phyloP scores from a whole-genome alignment of 805 yeast genomes.

The Pichia sporocuriosa region DNA sequence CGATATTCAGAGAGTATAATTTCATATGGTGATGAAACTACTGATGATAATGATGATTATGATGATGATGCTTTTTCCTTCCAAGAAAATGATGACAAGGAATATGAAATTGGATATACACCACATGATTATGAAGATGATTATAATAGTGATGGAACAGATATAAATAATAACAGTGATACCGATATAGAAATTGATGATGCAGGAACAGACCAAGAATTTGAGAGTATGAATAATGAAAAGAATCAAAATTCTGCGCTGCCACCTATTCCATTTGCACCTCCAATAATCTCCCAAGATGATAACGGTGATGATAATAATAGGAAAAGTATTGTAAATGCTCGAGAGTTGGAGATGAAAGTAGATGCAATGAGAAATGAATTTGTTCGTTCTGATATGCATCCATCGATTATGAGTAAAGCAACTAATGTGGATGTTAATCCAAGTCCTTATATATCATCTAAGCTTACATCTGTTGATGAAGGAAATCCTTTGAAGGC shows the following conservation, averaged over 20 bases:
- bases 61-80: slow-evolving; percentile 19
- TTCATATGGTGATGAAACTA: slow-evolving; percentile 6
- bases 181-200: not conserved
- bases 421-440: slow-evolving; percentile 2
- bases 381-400: slow-evolving; percentile 18
- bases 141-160: not conserved
- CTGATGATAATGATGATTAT: slow-evolving; percentile 11
- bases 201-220: slow-evolving; percentile 7
- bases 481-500: too few species aligned
- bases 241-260: too few species aligned
- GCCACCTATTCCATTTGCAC: not conserved
- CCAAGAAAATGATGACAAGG: slow-evolving; percentile 19
- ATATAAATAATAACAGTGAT: not conserved
- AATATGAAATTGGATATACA: slow-evolving; percentile 13
- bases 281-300: not conserved
- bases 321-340: not conserved
- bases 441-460: too few species aligned
- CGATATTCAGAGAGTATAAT: slow-evolving; percentile 12
- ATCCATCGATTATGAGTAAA: slow-evolving; percentile 7
- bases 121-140: not conserved
- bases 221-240: too few species aligned
- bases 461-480: too few species aligned
- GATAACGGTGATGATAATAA: not conserved
- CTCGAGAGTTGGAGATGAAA: slow-evolving; percentile 2
- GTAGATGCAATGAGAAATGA: slow-evolving; percentile 18